phyloP scores from a whole-genome alignment of 257 asterid genomes.

The Rubia yunnanensis region DNA sequence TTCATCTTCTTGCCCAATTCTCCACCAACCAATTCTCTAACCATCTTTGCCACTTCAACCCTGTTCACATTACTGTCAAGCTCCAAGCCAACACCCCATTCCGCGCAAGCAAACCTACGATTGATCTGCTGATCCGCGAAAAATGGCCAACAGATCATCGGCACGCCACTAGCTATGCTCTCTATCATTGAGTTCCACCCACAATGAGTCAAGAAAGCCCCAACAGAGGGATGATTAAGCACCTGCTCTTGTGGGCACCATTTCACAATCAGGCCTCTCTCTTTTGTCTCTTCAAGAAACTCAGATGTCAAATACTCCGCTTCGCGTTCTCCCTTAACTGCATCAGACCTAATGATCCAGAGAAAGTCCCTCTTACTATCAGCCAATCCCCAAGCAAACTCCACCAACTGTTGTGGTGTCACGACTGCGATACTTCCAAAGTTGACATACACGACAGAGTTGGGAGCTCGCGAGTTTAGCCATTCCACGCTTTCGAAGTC shows the following conservation, averaged over 20 bases:
- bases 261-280: constrained; percentile 17
- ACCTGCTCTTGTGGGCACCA: constrained; percentile 41
- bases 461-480: constrained; percentile 21
- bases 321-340: constrained; percentile 14
- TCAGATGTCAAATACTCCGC: constrained; percentile 9
- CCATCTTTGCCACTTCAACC: constrained; percentile 18
- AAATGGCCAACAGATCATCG: constrained; percentile 42
- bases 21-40: constrained; percentile 25
- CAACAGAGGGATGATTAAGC: constrained; percentile 26
- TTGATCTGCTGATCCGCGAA: constrained; percentile 39
- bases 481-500: constrained; percentile 30
- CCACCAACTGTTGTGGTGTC: constrained; percentile 16
- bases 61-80: constrained; percentile 15
- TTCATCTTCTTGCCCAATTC: constrained; percentile 29
- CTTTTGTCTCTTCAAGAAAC: constrained; percentile 16
- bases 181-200: constrained; percentile 43
- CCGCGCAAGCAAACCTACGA: constrained; percentile 24
- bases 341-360: constrained; percentile 35
- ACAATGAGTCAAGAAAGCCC: constrained; percentile 31
- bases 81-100: constrained; percentile 31
- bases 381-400: constrained; percentile 38
- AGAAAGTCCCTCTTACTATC: constrained; percentile 24
- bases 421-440: constrained; percentile 35
- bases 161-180: constrained; percentile 32
- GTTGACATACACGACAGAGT: constrained; percentile 35